A percentile compares a stretch with the other conserved stretches of the same genome.
These are phyloP conservation scores for Leishmania mexicana DNA, from an alignment of 208 protist genomes.

Conservation along the genomic window DNA sequence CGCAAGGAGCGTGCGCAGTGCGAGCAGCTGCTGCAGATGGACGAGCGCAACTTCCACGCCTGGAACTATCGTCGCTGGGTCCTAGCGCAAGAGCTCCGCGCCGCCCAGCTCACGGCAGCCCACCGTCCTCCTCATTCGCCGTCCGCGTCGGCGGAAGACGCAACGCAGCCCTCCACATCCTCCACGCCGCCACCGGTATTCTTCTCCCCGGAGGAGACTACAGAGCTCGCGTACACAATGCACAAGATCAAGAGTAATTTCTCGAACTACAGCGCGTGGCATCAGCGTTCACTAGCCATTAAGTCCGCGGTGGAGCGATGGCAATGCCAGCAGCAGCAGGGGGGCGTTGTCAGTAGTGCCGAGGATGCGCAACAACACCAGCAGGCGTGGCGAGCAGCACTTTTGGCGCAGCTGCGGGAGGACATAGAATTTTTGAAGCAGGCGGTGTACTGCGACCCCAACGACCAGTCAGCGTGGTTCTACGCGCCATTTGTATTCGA, in stretches of 20 bases:
- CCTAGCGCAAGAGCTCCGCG: constrained; percentile 31
- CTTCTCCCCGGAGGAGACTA: constrained; percentile 46
- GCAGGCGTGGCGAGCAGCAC: neutral
- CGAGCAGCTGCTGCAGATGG: constrained; percentile 69
- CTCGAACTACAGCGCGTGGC: constrained; percentile 98
- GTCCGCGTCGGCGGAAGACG: neutral
- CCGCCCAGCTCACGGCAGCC: constrained; percentile 8
- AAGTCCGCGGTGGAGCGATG: constrained; percentile 37
- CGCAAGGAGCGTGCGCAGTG: constrained; percentile 69
- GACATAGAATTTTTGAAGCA: constrained; percentile 64
- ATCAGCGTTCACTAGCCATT: constrained; percentile 86
- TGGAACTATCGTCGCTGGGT: constrained; percentile 89
- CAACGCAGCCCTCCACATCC: neutral
- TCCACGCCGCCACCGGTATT: neutral
- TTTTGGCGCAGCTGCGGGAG: constrained; percentile 37
- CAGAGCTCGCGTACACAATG: constrained; percentile 85
- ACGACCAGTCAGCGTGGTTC: constrained; percentile 89
- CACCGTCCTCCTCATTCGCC: neutral
- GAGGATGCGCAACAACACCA: neutral
- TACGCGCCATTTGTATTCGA: constrained; percentile 71
- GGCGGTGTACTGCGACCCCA: constrained; percentile 88
- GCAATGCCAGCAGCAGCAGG: neutral
- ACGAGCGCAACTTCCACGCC: constrained; percentile 92
- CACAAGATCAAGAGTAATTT: constrained; percentile 94
- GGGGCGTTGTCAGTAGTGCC: too few species aligned